Percentiles rank a stretch among this genome's conserved stretches.
Conservation (phyloP, 208 protist species). For the Trypanosoma vivax region DNA sequence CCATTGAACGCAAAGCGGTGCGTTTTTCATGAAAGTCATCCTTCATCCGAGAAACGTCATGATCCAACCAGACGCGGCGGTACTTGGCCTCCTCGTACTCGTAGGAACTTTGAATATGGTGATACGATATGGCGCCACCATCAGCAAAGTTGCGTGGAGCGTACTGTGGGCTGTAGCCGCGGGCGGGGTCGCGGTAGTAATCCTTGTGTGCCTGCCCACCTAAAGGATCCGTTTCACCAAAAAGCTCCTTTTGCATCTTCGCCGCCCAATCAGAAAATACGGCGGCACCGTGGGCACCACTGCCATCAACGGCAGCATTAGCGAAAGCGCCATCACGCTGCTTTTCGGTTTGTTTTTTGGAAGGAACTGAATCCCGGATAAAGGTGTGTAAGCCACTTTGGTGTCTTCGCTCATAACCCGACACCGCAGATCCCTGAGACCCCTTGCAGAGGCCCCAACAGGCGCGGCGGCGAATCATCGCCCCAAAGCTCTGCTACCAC, state of each 20-base stretch:
- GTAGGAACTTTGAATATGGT: constrained; percentile 29
- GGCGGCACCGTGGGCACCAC: background rate
- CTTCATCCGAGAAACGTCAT: constrained; percentile 40
- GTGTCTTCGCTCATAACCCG: background rate
- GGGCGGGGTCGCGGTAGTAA: constrained; percentile 76
- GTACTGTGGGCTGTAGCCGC: constrained; percentile 75
- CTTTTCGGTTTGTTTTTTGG: background rate
- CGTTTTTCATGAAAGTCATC: constrained; percentile 25
- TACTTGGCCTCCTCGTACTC: constrained; percentile 38
- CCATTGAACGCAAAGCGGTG: constrained; percentile 25
- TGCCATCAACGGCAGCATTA: background rate
- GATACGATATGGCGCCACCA: constrained; percentile 60
- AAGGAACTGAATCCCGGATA: constrained; percentile 26
- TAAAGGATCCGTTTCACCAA: constrained; percentile 58
- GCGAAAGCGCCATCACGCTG: background rate
- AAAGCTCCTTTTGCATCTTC: constrained; percentile 72
- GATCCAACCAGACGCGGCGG: constrained; percentile 41
- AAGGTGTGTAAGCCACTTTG: constrained; percentile 37
- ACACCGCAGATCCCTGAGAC: background rate
- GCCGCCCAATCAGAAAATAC: constrained; percentile 39
- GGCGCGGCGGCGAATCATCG: constrained; percentile 19
- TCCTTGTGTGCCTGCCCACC: constrained; percentile 79
- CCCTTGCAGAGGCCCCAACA: background rate
- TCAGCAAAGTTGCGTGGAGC: constrained; percentile 78
- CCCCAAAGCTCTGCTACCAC: background rate